These are phyloP conservation scores for Juncus inflexus DNA, from an alignment of 176 grass and related monocot species.

Conservation along the genomic window DNA sequence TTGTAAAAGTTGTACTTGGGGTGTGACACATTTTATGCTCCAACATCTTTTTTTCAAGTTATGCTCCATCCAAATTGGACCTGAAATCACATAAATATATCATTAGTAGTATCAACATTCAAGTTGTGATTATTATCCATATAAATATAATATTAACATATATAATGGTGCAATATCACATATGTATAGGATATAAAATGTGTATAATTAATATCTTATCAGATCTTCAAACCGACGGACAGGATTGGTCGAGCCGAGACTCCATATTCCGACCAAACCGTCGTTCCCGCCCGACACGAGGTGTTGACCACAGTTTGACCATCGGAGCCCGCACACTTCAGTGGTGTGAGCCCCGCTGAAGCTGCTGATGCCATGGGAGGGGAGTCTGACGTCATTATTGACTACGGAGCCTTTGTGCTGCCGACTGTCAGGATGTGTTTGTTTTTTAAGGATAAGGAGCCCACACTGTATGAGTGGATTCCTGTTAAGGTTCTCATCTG, in stretches of 20 bases:
- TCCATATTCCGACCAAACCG: conserved; percentile 53
- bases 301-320: conserved; percentile 43
- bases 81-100: too few species aligned
- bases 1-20: too few species aligned
- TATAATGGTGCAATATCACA: too few species aligned
- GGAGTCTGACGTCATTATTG: conserved; percentile 53
- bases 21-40: too few species aligned
- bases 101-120: too few species aligned
- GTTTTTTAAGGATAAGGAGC: conserved; percentile 56
- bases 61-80: too few species aligned
- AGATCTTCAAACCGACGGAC: conserved; percentile 44
- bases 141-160: too few species aligned
- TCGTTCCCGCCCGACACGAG: conserved; percentile 55
- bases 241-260: conserved; percentile 42
- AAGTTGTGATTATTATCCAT: too few species aligned
- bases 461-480: conserved; percentile 44
- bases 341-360: conserved; percentile 32
- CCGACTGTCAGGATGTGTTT: conserved; percentile 45
- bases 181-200: too few species aligned
- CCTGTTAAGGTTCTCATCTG: conserved; percentile 47
- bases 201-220: too few species aligned
- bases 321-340: conserved; percentile 53
- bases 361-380: conserved; percentile 28
- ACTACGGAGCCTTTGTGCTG: conserved; percentile 48
- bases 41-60: too few species aligned